These are phyloP conservation scores for Marasmius sp. DNA, from an alignment of 1,284 basidiomycete species.

Conservation along the genomic window DNA sequence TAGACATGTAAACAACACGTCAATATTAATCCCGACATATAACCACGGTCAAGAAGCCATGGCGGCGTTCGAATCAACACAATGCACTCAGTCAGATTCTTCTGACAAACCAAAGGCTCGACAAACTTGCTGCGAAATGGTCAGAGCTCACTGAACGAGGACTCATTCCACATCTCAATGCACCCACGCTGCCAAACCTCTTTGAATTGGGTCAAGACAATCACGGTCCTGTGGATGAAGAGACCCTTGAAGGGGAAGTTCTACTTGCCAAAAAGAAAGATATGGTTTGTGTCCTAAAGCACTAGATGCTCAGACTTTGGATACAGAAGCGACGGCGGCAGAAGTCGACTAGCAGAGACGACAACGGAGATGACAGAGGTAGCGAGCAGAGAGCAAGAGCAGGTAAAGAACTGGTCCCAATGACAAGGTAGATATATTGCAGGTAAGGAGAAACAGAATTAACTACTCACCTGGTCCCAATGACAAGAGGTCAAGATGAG, in stretches of 20 bases:
- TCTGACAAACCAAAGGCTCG: slow-evolving; percentile 19
- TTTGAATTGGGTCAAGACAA: neutral
- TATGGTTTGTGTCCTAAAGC: no score
- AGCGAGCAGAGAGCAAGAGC: no score
- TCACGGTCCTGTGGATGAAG: neutral
- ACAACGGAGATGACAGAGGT: no score
- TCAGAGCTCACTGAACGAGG: neutral
- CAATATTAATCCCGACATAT: slow-evolving; percentile 20
- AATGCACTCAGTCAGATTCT: slow-evolving; percentile 25
- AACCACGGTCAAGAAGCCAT: slow-evolving; percentile 25
- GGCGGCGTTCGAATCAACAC: slow-evolving; percentile 21
- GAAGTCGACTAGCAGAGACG: no score
- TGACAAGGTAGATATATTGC: no score
- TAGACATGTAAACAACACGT: no score
- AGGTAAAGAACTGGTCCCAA: no score
- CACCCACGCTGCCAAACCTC: slow-evolving; percentile 6
- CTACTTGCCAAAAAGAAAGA: neutral
- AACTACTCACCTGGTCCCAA: no score
- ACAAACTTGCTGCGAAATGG: slow-evolving; percentile 20
- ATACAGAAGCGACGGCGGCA: no score
- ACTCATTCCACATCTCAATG: neutral
- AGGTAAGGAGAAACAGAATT: no score
- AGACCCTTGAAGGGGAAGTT: neutral
- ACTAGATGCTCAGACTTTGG: no score
- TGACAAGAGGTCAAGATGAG: no score